These are phyloP conservation scores for Rhododendron kiyosumense DNA, from an alignment of 148 eudicot species.

Conservation along the genomic window DNA sequence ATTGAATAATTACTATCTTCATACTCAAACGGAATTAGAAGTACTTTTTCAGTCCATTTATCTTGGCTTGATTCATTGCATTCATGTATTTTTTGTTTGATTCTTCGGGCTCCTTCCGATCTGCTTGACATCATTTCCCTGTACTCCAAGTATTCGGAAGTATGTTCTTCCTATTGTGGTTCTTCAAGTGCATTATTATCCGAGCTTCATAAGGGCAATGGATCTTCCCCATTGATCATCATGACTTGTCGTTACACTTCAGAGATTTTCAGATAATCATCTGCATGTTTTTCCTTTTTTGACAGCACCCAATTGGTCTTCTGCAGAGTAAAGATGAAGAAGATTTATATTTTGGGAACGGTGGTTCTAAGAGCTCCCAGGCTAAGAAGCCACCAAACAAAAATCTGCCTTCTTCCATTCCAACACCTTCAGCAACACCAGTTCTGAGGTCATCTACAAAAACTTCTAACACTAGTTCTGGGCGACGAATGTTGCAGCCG, in stretches of 20 bases:
- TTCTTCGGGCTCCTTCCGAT: neutral
- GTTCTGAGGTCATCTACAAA: conserved; percentile 49
- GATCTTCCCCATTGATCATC: neutral
- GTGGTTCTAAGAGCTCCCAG: conserved; percentile 40
- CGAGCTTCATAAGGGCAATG: neutral
- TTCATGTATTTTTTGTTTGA: neutral
- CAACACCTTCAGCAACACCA: conserved; percentile 46
- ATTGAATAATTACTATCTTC: neutral
- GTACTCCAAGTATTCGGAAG: neutral
- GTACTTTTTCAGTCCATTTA: neutral
- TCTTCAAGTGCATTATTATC: neutral
- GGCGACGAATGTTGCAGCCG: conserved; percentile 59
- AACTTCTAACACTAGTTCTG: conserved; percentile 41
- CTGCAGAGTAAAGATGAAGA: conserved; percentile 61
- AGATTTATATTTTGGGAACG: conserved; percentile 37
- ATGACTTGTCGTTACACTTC: neutral
- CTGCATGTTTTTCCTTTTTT: conserved; percentile 11
- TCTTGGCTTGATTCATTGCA: neutral
- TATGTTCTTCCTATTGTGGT: neutral
- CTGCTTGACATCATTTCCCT: neutral
- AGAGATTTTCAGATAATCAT: neutral
- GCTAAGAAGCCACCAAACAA: conserved; percentile 47
- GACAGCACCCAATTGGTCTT: conserved; percentile 49
- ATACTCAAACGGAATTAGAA: too few relatives aligned
- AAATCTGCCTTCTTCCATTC: conserved; percentile 46